A percentile compares a stretch with the other conserved stretches of the same genome.
phyloP scores from a whole-genome alignment of 2,329 filamentous ascomycete genomes.

The Hypoxylon sp. region DNA sequence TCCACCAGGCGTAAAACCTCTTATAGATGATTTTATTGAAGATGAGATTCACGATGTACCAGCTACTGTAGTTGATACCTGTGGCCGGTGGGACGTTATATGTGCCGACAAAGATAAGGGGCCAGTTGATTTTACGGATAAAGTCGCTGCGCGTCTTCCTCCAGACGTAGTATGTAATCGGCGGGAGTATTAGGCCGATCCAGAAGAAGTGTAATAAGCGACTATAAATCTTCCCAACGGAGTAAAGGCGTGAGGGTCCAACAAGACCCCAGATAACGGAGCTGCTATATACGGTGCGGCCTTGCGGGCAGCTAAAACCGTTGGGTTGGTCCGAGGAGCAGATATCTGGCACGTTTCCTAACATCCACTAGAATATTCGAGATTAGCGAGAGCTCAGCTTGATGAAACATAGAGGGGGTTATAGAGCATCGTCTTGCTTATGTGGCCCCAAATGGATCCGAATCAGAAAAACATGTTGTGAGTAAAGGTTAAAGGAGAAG shows the following conservation, averaged over 20 bases:
- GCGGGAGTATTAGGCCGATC: constrained; percentile 61
- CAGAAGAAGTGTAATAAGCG: constrained; percentile 66
- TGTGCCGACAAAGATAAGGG: constrained; percentile 57
- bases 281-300: constrained; percentile 64
- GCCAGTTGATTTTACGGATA: constrained; percentile 57
- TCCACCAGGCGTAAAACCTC: constrained; percentile 63
- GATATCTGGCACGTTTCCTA: constrained; percentile 59
- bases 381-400: constrained; percentile 1
- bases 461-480: too few species aligned
- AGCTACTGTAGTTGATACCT: constrained; percentile 56
- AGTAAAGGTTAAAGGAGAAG: background rate
- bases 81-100: constrained; percentile 59
- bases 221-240: constrained; percentile 63
- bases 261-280: constrained; percentile 68
- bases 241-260: constrained; percentile 65
- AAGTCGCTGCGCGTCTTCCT: constrained; percentile 57
- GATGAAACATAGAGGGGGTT: background rate
- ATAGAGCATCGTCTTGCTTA: background rate
- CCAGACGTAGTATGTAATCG: constrained; percentile 60
- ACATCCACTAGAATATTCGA: constrained; percentile 49
- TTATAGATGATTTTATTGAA: constrained; percentile 63
- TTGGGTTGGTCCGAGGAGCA: constrained; percentile 60
- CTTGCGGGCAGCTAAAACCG: constrained; percentile 65
- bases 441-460: too few species aligned
- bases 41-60: constrained; percentile 62